Conservation (phyloP, 495 filamentous ascomycete genomes). For the Podospora bellae-mahoneyi region DNA sequence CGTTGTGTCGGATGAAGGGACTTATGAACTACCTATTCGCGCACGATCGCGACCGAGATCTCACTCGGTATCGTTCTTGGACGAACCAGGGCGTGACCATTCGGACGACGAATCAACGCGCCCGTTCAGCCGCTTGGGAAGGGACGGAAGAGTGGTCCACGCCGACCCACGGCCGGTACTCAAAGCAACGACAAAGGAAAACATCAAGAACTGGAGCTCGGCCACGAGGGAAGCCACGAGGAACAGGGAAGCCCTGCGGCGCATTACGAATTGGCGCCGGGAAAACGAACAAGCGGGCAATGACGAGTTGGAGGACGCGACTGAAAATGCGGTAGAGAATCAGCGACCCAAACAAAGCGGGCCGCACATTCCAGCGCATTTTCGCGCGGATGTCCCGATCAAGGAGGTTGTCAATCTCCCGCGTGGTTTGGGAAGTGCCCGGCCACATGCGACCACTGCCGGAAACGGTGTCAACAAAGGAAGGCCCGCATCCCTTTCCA, state of each 20-base stretch:
- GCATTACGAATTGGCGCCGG: slow-evolving; percentile 2
- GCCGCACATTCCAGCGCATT: slow-evolving; percentile 15
- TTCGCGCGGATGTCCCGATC: slow-evolving; percentile 15
- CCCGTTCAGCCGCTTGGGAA: slow-evolving; percentile 3
- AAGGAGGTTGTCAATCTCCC: slow-evolving; percentile 9
- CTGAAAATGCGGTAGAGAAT: neutral
- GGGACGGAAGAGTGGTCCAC: neutral
- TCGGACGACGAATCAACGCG: slow-evolving; percentile 7
- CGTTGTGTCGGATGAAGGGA: neutral
- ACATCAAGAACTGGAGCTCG: neutral
- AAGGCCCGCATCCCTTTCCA: slow-evolving; percentile 20
- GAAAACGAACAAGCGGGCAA: neutral
- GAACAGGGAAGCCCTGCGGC: neutral
- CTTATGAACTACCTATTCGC: slow-evolving; percentile 16
- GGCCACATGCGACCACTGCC: slow-evolving; percentile 9
- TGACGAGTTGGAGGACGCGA: slow-evolving; percentile 3
- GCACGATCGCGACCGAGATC: slow-evolving; percentile 14
- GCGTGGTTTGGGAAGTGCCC: neutral
- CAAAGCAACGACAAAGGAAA: neutral
- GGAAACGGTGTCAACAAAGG: slow-evolving; percentile 23
- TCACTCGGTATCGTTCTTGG: slow-evolving; percentile 18
- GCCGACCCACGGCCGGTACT: neutral
- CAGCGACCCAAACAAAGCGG: neutral
- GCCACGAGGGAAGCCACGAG: neutral
- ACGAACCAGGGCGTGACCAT: slow-evolving; percentile 4